Base-by-base conservation (phyloP, 768 basidiomycete genomes). In the Megacollybia marginata region DNA sequence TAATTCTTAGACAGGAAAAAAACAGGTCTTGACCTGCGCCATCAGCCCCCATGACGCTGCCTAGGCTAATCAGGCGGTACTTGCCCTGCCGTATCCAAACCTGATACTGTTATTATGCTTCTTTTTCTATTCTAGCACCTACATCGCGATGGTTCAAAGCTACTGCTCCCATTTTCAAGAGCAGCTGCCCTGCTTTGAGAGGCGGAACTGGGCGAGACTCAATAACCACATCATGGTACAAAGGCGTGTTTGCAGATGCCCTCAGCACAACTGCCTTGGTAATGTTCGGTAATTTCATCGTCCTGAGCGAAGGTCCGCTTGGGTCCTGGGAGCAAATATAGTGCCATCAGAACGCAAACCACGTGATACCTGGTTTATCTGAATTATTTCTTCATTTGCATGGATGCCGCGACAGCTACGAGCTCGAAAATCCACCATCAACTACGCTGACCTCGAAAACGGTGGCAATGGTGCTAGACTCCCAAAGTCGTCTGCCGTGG, bases 111-210 rank as follows among this genome's bases (percentile, higher is more conserved):
- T 2, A 28, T 3, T 28, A 12, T 42, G 42, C 16, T 28, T 13
- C 42, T 8, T 23, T 15, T 12, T 16, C n/a, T 23, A 2, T 47
- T 18, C 45, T 31, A 32, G 47, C 31, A 57, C 60, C 46, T 52
- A 86, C 85, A 57, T 89, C 88, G 58, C 83, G 73, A 58, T 83
- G 88, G 60, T 92, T 92, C 70, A 88, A 88, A 13, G 76, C 80
- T 0, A 74, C 86, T 12, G 88, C 85, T 16, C 67, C 70, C 47
- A 89, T 78, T 61, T 74, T 78, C 9, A 90, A 83, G 8, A 87
- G 69, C 1, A 90, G 62, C 62, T 90, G 70, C 2, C 79, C 83
- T 0, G 62, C 52, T 51, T 76, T 68, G 48, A 88, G 70, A 8
- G 62, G 43, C 28, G 78, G 76, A 38, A 88, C 61, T 0, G 74